phyloP scores from a whole-genome alignment of 257 asterid genomes.

The Solanum clarkiae region DNA sequence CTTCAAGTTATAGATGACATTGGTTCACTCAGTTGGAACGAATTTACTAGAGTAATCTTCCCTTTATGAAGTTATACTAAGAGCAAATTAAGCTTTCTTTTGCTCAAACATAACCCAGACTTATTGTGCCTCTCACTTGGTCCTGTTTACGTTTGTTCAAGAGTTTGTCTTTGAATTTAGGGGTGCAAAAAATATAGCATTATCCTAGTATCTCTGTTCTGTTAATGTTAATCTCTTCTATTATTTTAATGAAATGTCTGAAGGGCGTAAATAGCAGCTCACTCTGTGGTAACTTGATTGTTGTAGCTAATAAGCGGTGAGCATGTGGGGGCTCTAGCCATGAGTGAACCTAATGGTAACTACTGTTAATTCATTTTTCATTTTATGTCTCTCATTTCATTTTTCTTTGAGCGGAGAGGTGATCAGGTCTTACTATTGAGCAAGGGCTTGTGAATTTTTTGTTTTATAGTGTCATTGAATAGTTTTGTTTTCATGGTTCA shows the following conservation, averaged over 20 bases:
- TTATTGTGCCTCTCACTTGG: background rate
- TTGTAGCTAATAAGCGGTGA: slow-evolving; percentile 88
- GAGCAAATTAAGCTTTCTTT: background rate
- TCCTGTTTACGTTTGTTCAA: background rate
- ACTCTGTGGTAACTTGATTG: slow-evolving; percentile 11
- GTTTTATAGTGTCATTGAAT: background rate
- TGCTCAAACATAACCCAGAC: background rate
- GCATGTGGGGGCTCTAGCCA: slow-evolving; percentile 98
- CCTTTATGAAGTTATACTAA: background rate
- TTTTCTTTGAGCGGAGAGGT: background rate
- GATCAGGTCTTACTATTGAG: background rate
- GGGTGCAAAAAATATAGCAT: background rate
- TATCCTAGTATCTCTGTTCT: background rate
- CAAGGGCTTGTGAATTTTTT: background rate
- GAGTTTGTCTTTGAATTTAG: background rate
- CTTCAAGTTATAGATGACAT: background rate
- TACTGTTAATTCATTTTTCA: background rate
- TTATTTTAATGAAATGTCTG: background rate
- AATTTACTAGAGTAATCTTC: background rate
- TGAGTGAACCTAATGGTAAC: slow-evolving; percentile 98
- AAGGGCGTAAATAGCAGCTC: background rate
- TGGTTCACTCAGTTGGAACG: background rate
- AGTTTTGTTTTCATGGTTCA: slow-evolving; percentile 10
- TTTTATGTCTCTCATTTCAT: background rate
- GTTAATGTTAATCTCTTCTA: background rate